Conservation (phyloP, 2,329 filamentous ascomycete species). For the Aspergillus pseudoglaucus region DNA sequence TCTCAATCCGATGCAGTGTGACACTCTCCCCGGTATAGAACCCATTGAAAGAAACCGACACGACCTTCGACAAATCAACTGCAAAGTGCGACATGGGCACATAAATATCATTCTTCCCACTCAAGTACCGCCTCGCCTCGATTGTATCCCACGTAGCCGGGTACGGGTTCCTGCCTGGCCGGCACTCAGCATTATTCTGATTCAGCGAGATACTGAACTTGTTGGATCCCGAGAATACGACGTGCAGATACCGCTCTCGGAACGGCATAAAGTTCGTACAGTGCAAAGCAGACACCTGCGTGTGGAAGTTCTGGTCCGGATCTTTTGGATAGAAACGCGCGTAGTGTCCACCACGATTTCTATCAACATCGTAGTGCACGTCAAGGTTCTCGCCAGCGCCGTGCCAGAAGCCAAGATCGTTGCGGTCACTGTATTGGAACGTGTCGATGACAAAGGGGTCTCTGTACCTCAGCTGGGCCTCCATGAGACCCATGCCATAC, state of each 20-base stretch:
- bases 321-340: conserved; percentile 54
- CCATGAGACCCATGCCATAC: not conserved
- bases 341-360: conserved; percentile 16
- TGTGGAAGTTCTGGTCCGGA: conserved; percentile 57
- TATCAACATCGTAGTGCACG: conserved; percentile 45
- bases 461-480: not conserved
- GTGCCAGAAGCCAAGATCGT: conserved; percentile 60
- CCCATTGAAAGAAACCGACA: conserved; percentile 58
- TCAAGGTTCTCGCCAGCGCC: conserved; percentile 56
- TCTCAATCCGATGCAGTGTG: conserved; percentile 54
- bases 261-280: conserved; percentile 54
- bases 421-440: conserved; percentile 48
- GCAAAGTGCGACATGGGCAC: conserved; percentile 62
- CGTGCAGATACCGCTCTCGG: conserved; percentile 56
- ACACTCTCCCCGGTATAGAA: conserved; percentile 51
- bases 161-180: conserved; percentile 50
- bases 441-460: conserved; percentile 50
- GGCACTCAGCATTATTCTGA: conserved; percentile 59
- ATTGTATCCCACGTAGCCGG: conserved; percentile 64
- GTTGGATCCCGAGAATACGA: conserved; percentile 56
- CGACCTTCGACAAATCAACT: conserved; percentile 50
- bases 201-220: conserved; percentile 60
- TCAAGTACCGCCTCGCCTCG: conserved; percentile 56
- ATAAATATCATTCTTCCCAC: conserved; percentile 50
- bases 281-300: conserved; percentile 46